These are phyloP conservation scores for Candida tibetensis DNA, from an alignment of 805 yeast species.

Conservation along the genomic window DNA sequence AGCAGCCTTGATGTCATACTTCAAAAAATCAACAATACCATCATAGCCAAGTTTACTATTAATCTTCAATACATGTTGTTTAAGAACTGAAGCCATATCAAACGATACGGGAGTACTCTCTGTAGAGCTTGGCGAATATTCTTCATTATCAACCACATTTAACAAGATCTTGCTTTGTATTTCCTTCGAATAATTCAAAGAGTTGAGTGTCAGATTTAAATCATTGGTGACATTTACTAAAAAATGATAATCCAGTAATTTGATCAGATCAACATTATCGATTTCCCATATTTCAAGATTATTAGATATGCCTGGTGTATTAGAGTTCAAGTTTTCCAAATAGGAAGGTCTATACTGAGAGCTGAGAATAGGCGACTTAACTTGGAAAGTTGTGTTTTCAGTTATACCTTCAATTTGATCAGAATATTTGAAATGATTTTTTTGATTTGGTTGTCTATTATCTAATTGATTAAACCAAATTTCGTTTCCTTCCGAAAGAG, in stretches of 20 bases:
- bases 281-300: conserved; percentile 22
- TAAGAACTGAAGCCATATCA: conserved; percentile 10
- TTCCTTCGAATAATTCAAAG: conserved; percentile 9
- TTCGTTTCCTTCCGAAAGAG: conserved; percentile 31
- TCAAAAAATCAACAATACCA: conserved; percentile 31
- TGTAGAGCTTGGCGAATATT: conserved; percentile 34
- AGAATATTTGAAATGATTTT: conserved; percentile 20
- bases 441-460: conserved; percentile 17
- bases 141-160: conserved; percentile 38
- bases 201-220: conserved; percentile 12
- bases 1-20: conserved; percentile 31
- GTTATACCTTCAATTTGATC: conserved; percentile 5
- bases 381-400: conserved; percentile 6
- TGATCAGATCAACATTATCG: conserved; percentile 9
- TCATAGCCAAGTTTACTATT: conserved; percentile 22
- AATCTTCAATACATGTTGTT: conserved; percentile 30
- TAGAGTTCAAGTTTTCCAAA: conserved; percentile 6
- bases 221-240: conserved; percentile 21
- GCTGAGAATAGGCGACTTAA: conserved; percentile 32
- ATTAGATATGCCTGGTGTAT: conserved; percentile 9
- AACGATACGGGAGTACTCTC: conserved; percentile 28
- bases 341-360: conserved; percentile 24
- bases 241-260: conserved; percentile 19
- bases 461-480: conserved; percentile 30
- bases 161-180: conserved; percentile 25